A percentile compares a stretch with the other conserved stretches of the same genome.
Evolutionary conservation across 2,329 filamentous ascomycete genomes (phyloP).

Genomic region (Colletotrichum tanaceti): DNA sequence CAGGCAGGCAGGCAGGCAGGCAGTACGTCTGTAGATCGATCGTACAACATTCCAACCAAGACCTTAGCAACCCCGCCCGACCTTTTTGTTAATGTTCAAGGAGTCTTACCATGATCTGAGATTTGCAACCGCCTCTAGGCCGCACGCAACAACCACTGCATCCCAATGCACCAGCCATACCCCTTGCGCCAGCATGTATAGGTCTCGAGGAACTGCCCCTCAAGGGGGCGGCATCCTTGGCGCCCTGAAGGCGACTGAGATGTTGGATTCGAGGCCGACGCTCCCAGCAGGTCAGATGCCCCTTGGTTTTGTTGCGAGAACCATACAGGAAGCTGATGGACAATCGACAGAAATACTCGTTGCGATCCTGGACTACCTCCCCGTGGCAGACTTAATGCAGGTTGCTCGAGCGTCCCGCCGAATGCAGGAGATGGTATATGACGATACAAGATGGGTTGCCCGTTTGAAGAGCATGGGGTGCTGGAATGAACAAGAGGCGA

Average conservation of each 20-base stretch:
- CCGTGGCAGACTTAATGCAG: constrained; percentile 84
- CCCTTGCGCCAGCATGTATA: constrained; percentile 53
- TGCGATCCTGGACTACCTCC: constrained; percentile 88
- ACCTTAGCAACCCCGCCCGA: constrained; percentile 29
- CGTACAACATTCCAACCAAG: constrained; percentile 30
- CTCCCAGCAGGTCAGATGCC: constrained; percentile 79
- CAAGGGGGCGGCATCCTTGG: constrained; percentile 72
- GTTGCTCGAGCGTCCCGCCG: constrained; percentile 87
- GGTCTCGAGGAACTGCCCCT: constrained; percentile 55
- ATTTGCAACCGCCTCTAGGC: constrained; percentile 12
- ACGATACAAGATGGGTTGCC: constrained; percentile 94
- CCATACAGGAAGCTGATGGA: constrained; percentile 14
- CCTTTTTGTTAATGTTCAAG: not conserved
- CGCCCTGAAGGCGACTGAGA: constrained; percentile 82
- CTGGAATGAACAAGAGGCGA: constrained; percentile 91
- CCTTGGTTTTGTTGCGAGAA: not conserved
- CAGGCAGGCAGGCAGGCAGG: constrained; percentile 24
- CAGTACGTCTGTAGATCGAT: constrained; percentile 12
- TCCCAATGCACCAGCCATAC: constrained; percentile 27
- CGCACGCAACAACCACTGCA: constrained; percentile 11
- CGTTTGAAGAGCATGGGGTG: constrained; percentile 86
- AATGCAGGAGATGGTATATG: constrained; percentile 98
- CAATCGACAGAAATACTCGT: constrained; percentile 79
- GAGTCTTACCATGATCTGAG: constrained; percentile 27
- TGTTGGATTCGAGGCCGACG: constrained; percentile 80